Evolutionary conservation across 495 filamentous ascomycete genomes (phyloP), one percentile per base, ranked within the genome.

Genomic region (Penicillium cinerascens): DNA sequence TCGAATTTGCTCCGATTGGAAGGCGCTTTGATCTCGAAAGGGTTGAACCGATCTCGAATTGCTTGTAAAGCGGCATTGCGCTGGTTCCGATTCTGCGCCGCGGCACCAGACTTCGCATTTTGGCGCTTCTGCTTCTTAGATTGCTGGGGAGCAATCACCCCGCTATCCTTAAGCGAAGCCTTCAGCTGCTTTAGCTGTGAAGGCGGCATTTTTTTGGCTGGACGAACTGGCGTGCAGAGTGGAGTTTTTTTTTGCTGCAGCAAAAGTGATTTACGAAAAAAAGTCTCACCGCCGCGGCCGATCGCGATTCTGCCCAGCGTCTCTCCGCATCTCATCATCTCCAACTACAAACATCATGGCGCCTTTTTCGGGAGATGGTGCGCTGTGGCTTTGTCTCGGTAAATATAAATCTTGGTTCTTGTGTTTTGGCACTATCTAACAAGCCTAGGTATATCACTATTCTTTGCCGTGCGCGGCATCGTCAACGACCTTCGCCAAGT

Each of bases 141-240:
- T 62, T 95, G 82, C 63, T 92, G 91, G 4, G 88, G 90, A 2
- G 90, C 88, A 42, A 90, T 84, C 26, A 97, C 84, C 20, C 93
- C 92, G 51, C 91, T 88, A 25, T 95, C 88, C 51, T 82, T 80
- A 11, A 98, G 79, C 6, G 91, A 96, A 51, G 87, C 77, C 72
- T 96, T 98, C 15, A 98, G 81, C 72, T 91, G 90, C 70, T 97
- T 97, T 16, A 98, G 79, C 72, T 98, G 93, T 7, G 93, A 98
- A 54, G 92, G 89, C 48, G 92, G 81, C 93, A 98, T 98, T 52
- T 58, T 52, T 58, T 75, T 62, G 59, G 37, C 49, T 60, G 41
- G 29, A 27, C 23, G 37, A 44, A 27, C 51, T 53, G 42, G n/a
- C n/a, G 36, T 40, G 40, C 33, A 6, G 27, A 54, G 45, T 49